Evolutionary conservation across 148 eudicot species (phyloP), one percentile per base, ranked within the genome.

Genomic region (Spergularia bocconei): DNA sequence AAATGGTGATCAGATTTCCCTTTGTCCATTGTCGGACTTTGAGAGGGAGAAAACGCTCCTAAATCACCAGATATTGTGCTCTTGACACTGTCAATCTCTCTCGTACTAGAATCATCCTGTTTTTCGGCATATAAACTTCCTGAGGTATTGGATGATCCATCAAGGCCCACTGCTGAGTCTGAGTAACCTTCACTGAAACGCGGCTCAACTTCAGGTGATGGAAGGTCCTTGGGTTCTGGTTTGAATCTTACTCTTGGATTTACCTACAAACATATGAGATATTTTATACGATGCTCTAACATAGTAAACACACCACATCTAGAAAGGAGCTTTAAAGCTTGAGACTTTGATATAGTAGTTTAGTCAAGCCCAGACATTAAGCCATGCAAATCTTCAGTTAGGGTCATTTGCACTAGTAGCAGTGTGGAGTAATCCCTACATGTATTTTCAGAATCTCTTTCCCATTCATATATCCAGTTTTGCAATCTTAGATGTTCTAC

Each of bases 111-210:
- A 51, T 76, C 70, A 59, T 90, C 96, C 10, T 86, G 86, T 81
- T 91, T 95, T 80, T 95, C 99, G 66, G 88, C 89, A 79, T 81
- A 85, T 55, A 90, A 80, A 82, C 91, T 92, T 80, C 77, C 98
- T 29, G 97, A 92, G 44, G 90, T 84, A 83, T 87, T 89, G 36
- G 97, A 91, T 41, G 91, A 89, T 71, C 81, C 97, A 79, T 95
- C 96, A 69, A 82, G 70, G 38, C 91, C 96, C 72, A 82, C 77
- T 53, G 83, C 84, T 15, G 88, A 88, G 75, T 86, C 93, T 58
- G 89, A 77, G 81, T 82, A 79, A 71, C 88, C 98, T 77, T 84
- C 89, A 77, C 74, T 80, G 74, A 82, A 74, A 58, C 85, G 86
- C 6, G 78, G 74, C 77, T 87, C 95, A 80, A 86, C 92, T 77